These are phyloP conservation scores for Antitrichia curtipendula DNA, from an alignment of 225 moss, liverwort and hornwort species.

Conservation along the genomic window DNA sequence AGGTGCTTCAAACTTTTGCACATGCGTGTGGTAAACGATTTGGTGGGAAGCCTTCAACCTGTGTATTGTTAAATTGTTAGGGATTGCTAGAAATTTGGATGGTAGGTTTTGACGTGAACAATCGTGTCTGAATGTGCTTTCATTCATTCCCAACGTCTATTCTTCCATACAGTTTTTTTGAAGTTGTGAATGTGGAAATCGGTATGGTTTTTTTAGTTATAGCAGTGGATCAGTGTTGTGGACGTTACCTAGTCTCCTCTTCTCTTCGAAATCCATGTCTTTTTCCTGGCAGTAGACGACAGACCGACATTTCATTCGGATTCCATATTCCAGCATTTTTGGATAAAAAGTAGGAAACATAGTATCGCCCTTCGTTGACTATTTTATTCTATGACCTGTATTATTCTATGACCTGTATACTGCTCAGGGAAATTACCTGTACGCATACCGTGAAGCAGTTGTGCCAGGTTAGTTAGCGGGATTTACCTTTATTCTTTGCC, in stretches of 20 bases:
- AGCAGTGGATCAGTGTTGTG: neutral
- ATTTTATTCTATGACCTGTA: too few relatives aligned
- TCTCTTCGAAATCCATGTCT: too few relatives aligned
- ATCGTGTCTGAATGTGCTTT: too few relatives aligned
- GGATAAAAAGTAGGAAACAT: neutral
- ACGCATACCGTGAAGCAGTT: too few relatives aligned
- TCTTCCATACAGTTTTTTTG: too few relatives aligned
- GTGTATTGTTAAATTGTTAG: too few relatives aligned
- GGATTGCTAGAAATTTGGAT: neutral
- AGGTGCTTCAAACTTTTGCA: neutral
- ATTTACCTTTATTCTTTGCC: neutral
- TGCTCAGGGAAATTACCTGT: neutral
- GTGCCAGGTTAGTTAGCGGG: too few relatives aligned
- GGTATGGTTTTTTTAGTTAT: neutral
- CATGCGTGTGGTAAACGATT: neutral
- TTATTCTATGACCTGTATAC: too few relatives aligned
- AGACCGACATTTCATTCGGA: neutral
- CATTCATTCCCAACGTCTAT: neutral
- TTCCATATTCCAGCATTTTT: neutral
- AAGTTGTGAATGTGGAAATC: neutral
- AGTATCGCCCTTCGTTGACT: too few relatives aligned
- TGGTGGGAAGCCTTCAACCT: too few relatives aligned
- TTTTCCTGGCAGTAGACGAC: neutral
- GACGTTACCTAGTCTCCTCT: too few relatives aligned
- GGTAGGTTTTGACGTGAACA: neutral